Percentiles rank a stretch among this genome's conserved stretches.
These are phyloP conservation scores for Coffea canephora DNA, from an alignment of 257 asterid species.

Conservation along the genomic window DNA sequence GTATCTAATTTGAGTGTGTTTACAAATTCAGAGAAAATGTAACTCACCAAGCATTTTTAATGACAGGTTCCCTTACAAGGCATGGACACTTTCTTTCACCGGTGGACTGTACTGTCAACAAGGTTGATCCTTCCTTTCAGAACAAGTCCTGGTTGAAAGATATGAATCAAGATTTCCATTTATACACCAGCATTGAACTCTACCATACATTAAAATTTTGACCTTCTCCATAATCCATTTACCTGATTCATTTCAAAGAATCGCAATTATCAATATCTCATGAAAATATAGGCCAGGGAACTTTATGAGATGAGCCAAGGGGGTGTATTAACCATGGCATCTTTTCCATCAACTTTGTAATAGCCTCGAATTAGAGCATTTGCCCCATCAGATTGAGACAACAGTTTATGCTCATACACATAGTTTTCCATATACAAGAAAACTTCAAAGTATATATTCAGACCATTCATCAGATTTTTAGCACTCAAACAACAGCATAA, in stretches of 20 bases:
- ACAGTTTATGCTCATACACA: conserved; percentile 37
- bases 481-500: conserved; percentile 84
- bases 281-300: conserved; percentile 2
- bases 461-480: conserved; percentile 82
- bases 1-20: no score
- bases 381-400: conserved; percentile 42
- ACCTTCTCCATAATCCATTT: conserved; percentile 76
- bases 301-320: conserved; percentile 13
- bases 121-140: conserved; percentile 91
- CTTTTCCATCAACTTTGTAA: conserved; percentile 67
- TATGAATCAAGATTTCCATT: conserved; percentile 92
- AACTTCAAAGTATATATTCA: conserved; percentile 78
- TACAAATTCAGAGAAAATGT: not conserved
- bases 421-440: conserved; percentile 68
- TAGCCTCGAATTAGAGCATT: conserved; percentile 46
- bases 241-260: conserved; percentile 43
- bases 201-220: conserved; percentile 80
- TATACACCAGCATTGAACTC: conserved; percentile 82
- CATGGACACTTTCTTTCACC: conserved; percentile 94
- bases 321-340: conserved; percentile 50
- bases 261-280: not conserved
- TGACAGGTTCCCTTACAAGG: conserved; percentile 77
- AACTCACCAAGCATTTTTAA: conserved; percentile 90
- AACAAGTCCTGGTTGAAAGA: conserved; percentile 73
- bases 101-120: conserved; percentile 83